phyloP scores from a whole-genome alignment of 1,284 basidiomycete species.

The Pholiota adiposa region DNA sequence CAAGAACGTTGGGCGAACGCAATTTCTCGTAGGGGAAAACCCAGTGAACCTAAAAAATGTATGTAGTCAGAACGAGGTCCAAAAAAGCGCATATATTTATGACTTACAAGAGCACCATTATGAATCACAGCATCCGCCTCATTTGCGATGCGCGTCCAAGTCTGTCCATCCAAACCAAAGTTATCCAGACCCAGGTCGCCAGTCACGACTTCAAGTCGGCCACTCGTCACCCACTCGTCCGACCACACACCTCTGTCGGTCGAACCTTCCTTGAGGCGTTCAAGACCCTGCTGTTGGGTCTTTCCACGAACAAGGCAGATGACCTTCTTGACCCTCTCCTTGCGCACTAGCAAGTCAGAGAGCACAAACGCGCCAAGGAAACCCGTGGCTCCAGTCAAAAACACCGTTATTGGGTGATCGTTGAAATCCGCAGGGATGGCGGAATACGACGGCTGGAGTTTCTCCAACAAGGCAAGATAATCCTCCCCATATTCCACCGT shows the following conservation, averaged over 20 bases:
- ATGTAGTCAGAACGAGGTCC: not conserved
- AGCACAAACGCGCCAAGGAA: constrained; percentile 96
- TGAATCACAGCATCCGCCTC: constrained; percentile 91
- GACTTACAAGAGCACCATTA: constrained; percentile 91
- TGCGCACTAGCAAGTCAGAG: constrained; percentile 74
- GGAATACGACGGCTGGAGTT: constrained; percentile 66
- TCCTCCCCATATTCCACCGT: constrained; percentile 81
- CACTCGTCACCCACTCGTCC: constrained; percentile 79
- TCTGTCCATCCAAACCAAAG: constrained; percentile 74
- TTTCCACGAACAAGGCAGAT: constrained; percentile 89
- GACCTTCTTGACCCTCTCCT: constrained; percentile 79
- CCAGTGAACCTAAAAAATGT: constrained; percentile 88
- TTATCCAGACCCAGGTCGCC: constrained; percentile 84
- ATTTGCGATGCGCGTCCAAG: constrained; percentile 72
- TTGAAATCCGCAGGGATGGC: constrained; percentile 57
- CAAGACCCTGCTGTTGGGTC: constrained; percentile 65
- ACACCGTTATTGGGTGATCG: constrained; percentile 71
- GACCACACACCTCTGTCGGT: constrained; percentile 92
- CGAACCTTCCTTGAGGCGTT: constrained; percentile 79
- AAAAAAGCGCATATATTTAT: no score
- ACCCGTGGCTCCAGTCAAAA: constrained; percentile 97
- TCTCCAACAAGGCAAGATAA: constrained; percentile 65
- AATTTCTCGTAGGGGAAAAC: constrained; percentile 97
- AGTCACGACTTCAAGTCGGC: constrained; percentile 81
- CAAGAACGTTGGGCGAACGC: constrained; percentile 89